Evolutionary conservation across 164 flowering plant genomes (phyloP).

Genomic region (Echeveria elegans): DNA sequence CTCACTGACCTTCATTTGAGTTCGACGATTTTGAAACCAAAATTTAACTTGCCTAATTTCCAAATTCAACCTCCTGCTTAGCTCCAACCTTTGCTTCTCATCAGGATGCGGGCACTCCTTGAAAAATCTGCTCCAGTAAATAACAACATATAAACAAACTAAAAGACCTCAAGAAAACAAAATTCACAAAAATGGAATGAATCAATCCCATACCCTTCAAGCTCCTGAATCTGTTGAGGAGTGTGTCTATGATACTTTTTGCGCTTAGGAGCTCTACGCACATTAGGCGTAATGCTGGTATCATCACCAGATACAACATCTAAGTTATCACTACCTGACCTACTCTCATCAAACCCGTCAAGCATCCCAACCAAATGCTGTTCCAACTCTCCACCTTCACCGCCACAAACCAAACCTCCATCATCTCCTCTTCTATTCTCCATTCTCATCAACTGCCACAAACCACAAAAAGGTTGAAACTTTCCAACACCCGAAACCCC

Average conservation of each 20-base stretch:
- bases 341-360: conserved; percentile 35
- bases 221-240: conserved; percentile 49
- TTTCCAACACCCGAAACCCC: neutral
- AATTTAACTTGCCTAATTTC: conserved; percentile 54
- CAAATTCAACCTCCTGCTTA: conserved; percentile 34
- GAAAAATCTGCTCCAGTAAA: conserved; percentile 29
- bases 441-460: conserved; percentile 3
- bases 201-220: conserved; percentile 34
- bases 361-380: conserved; percentile 4
- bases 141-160: neutral
- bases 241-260: conserved; percentile 57
- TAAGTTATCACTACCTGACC: conserved; percentile 38
- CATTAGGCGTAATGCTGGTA: conserved; percentile 13
- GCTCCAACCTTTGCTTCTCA: conserved; percentile 45
- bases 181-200: neutral
- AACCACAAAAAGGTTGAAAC: conserved; percentile 2
- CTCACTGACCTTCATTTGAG: conserved; percentile 70
- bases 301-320: conserved; percentile 42
- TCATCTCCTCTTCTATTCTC: neutral
- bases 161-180: neutral
- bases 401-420: neutral
- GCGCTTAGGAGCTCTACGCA: conserved; percentile 13
- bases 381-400: neutral
- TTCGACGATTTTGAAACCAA: conserved; percentile 67
- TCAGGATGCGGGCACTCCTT: conserved; percentile 61